Conservation (phyloP, 2,329 filamentous ascomycete species). For the Penicillium sp. region DNA sequence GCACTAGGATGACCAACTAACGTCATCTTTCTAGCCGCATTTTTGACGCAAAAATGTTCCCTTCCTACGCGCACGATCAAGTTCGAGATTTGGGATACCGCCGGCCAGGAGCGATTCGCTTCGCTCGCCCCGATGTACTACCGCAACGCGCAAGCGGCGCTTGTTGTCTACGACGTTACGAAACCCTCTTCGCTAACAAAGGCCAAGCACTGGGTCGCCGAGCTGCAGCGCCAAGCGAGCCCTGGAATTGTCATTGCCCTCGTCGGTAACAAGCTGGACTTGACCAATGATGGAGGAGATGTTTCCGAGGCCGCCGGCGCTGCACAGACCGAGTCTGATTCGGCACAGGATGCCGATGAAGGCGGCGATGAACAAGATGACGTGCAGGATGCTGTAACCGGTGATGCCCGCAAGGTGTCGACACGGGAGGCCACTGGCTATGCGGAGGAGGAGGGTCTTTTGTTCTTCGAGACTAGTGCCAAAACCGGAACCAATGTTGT, state of each 20-base stretch:
- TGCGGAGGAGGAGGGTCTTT: constrained; percentile 86
- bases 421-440: constrained; percentile 91
- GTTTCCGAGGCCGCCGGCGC: constrained; percentile 28
- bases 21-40: constrained; percentile 65
- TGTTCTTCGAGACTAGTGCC: constrained; percentile 98
- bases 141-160: constrained; percentile 93
- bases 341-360: constrained; percentile 34
- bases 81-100: constrained; percentile 97
- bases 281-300: constrained; percentile 62
- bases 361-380: constrained; percentile 51
- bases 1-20: constrained; percentile 12
- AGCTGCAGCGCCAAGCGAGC: constrained; percentile 92
- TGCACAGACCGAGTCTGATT: constrained; percentile 42
- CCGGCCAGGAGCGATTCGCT: constrained; percentile 95
- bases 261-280: constrained; percentile 94
- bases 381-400: constrained; percentile 60
- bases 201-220: constrained; percentile 97
- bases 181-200: constrained; percentile 94
- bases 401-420: constrained; percentile 80
- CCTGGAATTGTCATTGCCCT: constrained; percentile 96
- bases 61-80: constrained; percentile 76
- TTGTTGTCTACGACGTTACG: constrained; percentile 98
- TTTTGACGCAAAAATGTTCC: constrained; percentile 97
- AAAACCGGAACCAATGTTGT: constrained; percentile 94
- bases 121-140: constrained; percentile 99